Evolutionary conservation across 345 rosid species (phyloP).

Genomic region (Capsella bursapastoris): DNA sequence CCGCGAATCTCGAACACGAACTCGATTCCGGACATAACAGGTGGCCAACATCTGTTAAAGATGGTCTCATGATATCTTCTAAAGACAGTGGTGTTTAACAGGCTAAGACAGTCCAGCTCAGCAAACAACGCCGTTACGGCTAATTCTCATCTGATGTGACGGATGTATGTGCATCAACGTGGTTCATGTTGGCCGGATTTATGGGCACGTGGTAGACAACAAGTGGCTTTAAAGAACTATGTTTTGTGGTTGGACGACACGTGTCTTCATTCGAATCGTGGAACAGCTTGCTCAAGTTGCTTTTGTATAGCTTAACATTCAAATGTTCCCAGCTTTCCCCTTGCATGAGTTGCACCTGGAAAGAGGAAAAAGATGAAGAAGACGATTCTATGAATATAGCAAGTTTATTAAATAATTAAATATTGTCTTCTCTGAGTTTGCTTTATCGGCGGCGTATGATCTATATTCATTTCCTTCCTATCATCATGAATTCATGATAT

Average conservation of each 20-base stretch:
- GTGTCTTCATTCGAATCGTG: not conserved
- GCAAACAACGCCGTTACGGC: conserved; percentile 25
- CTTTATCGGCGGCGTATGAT: not conserved
- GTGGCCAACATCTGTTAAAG: conserved; percentile 1
- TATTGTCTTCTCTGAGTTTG: not conserved
- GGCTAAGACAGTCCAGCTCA: conserved; percentile 28
- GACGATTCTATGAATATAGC: conserved; percentile 9
- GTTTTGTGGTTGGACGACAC: not conserved
- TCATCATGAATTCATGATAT: not conserved
- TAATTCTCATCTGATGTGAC: conserved; percentile 7
- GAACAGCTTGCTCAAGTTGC: not conserved
- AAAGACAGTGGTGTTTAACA: conserved; percentile 15
- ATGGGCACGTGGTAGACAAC: conserved; percentile 12
- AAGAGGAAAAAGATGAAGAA: not conserved
- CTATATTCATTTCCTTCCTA: not conserved
- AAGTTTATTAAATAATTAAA: too few relatives aligned
- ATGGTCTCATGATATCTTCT: not conserved
- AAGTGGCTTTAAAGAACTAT: conserved; percentile 2
- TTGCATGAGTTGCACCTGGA: conserved; percentile 46
- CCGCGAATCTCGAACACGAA: conserved; percentile 40
- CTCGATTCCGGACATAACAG: not conserved
- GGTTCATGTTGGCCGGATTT: not conserved
- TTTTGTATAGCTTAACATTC: not conserved
- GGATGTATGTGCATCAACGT: conserved; percentile 11
- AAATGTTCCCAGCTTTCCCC: not conserved